Evolutionary conservation across 129 eudicot species (phyloP).

Genomic region (Flaveria brownii): DNA sequence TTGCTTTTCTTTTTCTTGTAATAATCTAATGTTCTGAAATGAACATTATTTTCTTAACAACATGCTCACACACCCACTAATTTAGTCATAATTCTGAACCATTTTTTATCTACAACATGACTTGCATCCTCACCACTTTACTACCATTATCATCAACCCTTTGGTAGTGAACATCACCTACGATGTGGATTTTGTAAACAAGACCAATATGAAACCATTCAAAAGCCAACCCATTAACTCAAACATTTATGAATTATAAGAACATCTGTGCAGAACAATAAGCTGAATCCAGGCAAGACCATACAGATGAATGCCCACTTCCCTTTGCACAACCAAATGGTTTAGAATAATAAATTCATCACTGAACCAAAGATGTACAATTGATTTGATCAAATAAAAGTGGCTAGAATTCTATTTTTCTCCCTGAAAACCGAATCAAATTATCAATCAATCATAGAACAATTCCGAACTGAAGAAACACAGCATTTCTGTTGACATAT

Average conservation of each 20-base stretch:
- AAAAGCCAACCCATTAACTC: not conserved
- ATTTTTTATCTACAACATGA: too few species aligned
- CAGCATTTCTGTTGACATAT: slow-evolving; percentile 18
- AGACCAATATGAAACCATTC: slow-evolving; percentile 11
- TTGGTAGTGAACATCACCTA: not conserved
- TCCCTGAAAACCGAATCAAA: too few species aligned
- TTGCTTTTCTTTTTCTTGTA: too few species aligned
- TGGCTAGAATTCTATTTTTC: slow-evolving; percentile 1
- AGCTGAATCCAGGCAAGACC: not conserved
- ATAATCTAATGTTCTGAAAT: too few species aligned
- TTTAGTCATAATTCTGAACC: too few species aligned
- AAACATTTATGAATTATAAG: not conserved
- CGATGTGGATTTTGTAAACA: not conserved
- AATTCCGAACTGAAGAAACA: slow-evolving; percentile 11
- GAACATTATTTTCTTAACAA: too few species aligned
- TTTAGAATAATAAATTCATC: not conserved
- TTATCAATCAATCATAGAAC: slow-evolving; percentile 29
- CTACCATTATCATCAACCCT: too few species aligned
- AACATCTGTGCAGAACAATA: not conserved
- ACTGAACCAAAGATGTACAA: slow-evolving; percentile 13
- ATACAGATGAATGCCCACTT: not conserved
- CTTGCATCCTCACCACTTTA: too few species aligned
- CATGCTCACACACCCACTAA: too few species aligned
- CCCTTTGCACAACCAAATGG: not conserved
- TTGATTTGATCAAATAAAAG: not conserved